phyloP scores from a whole-genome alignment of 2,329 filamentous ascomycete species.

The Talaromyces pinophilus region DNA sequence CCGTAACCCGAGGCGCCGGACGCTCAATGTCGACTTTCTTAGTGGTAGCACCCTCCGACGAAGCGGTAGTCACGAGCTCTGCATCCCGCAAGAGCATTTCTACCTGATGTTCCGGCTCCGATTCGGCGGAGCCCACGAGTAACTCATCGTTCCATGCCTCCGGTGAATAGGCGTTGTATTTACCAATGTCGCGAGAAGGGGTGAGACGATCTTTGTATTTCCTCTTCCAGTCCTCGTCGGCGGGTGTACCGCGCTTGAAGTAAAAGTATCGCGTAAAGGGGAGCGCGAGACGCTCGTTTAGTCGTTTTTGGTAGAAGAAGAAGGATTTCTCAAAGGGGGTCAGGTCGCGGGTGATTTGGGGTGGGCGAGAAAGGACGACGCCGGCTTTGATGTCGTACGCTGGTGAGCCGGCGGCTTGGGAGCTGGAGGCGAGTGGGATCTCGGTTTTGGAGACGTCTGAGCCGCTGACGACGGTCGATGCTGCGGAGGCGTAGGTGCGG shows the following conservation, averaged over 20 bases:
- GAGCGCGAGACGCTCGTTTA: constrained; percentile 87
- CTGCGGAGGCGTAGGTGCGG: constrained; percentile 39
- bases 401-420: constrained; percentile 37
- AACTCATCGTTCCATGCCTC: constrained; percentile 92
- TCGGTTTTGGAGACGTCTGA: constrained; percentile 29
- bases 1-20: constrained; percentile 69
- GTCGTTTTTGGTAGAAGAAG: constrained; percentile 94
- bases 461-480: constrained; percentile 44
- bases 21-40: constrained; percentile 68
- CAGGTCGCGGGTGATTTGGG: constrained; percentile 79
- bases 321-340: constrained; percentile 88
- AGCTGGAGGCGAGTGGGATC: constrained; percentile 43
- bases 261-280: constrained; percentile 92
- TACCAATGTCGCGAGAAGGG: constrained; percentile 79
- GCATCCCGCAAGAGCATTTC: constrained; percentile 74
- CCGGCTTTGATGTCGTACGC: constrained; percentile 60
- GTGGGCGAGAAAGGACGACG: constrained; percentile 83
- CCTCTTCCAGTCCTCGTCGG: constrained; percentile 84
- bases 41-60: constrained; percentile 38
- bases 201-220: constrained; percentile 77
- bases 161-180: constrained; percentile 72
- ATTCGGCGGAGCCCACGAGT: constrained; percentile 69
- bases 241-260: constrained; percentile 85
- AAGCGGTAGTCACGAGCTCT: constrained; percentile 52
- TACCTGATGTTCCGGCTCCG: constrained; percentile 64